Evolutionary conservation across 192 early-diverging fungal species (phyloP).

Genomic region (Coemansia sp.): DNA sequence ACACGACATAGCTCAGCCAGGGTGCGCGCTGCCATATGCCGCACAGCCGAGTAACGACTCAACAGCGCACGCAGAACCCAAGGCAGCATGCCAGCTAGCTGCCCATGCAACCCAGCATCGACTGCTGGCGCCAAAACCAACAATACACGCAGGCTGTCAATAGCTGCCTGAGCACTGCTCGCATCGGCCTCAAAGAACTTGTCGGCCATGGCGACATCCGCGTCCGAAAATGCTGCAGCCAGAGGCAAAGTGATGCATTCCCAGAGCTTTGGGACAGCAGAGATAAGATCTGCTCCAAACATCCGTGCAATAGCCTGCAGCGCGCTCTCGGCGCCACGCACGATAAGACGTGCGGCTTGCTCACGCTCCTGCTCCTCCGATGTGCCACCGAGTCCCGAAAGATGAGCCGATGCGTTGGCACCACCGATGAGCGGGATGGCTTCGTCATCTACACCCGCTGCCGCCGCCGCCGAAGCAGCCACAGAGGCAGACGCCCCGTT

Average conservation of each 20-base stretch:
- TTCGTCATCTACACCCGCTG: neutral
- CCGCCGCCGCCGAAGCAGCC: neutral
- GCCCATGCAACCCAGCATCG: conserved; percentile 52
- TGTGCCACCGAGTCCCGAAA: too few species aligned
- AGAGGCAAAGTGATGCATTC: conserved; percentile 35
- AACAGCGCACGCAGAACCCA: conserved; percentile 62
- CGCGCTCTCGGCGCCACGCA: conserved; percentile 61
- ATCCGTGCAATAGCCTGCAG: conserved; percentile 26
- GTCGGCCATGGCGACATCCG: conserved; percentile 10
- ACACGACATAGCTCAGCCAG: conserved; percentile 70
- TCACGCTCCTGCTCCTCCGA: conserved; percentile 50
- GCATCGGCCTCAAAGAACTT: conserved; percentile 5
- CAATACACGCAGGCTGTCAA: conserved; percentile 74
- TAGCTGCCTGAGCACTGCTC: conserved; percentile 56
- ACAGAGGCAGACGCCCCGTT: neutral
- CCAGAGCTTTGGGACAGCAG: conserved; percentile 41
- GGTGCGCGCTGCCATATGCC: conserved; percentile 73
- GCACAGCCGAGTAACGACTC: conserved; percentile 67
- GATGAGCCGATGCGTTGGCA: too few species aligned
- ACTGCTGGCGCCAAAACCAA: conserved; percentile 60
- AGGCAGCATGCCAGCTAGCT: conserved; percentile 57
- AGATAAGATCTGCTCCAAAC: conserved; percentile 32
- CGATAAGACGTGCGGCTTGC: conserved; percentile 53
- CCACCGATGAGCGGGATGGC: conserved; percentile 26
- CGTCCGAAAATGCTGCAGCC: conserved; percentile 1